A percentile compares a stretch with the other conserved stretches of the same genome.
phyloP scores from a whole-genome alignment of 805 yeast species.

The Yamadazyma insecticola region DNA sequence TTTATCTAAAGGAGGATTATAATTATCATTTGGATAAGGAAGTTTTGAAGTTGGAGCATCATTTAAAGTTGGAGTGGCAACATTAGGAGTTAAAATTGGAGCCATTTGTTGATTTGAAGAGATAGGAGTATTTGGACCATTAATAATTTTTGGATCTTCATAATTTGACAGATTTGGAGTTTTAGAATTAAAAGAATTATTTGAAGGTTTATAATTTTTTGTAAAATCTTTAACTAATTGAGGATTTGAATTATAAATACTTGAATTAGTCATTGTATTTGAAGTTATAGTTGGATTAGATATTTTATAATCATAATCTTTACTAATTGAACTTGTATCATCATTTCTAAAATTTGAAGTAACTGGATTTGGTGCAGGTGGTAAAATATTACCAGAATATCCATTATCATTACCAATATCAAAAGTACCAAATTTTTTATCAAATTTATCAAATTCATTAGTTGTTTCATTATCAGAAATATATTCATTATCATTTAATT shows the following conservation, averaged over 20 bases:
- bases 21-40: slow-evolving; percentile 15
- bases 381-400: slow-evolving; percentile 10
- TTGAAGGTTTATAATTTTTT: slow-evolving; percentile 11
- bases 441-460: slow-evolving; percentile 15
- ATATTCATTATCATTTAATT: slow-evolving; percentile 19
- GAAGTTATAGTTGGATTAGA: slow-evolving; percentile 6
- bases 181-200: slow-evolving; percentile 10
- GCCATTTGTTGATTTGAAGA: slow-evolving; percentile 28
- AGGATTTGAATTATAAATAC: slow-evolving; percentile 28
- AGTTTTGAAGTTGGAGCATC: slow-evolving; percentile 14
- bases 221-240: slow-evolving; percentile 33
- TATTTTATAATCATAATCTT: slow-evolving; percentile 21
- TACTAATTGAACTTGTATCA: slow-evolving; percentile 17
- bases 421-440: slow-evolving; percentile 18
- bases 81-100: slow-evolving; percentile 24
- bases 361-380: slow-evolving; percentile 9
- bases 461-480: slow-evolving; percentile 13
- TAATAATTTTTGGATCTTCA: slow-evolving; percentile 19
- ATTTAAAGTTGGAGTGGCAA: slow-evolving; percentile 21
- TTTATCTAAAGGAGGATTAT: slow-evolving; percentile 14
- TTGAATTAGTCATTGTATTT: slow-evolving; percentile 14
- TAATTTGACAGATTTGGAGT: slow-evolving; percentile 10
- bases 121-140: slow-evolving; percentile 32
- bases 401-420: not conserved
- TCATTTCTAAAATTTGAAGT: slow-evolving; percentile 7